Percentiles rank a stretch among this genome's conserved stretches.
These are phyloP conservation scores for Pigoraptor vietnamica DNA, from an alignment of 78 protist species.

Conservation along the genomic window DNA sequence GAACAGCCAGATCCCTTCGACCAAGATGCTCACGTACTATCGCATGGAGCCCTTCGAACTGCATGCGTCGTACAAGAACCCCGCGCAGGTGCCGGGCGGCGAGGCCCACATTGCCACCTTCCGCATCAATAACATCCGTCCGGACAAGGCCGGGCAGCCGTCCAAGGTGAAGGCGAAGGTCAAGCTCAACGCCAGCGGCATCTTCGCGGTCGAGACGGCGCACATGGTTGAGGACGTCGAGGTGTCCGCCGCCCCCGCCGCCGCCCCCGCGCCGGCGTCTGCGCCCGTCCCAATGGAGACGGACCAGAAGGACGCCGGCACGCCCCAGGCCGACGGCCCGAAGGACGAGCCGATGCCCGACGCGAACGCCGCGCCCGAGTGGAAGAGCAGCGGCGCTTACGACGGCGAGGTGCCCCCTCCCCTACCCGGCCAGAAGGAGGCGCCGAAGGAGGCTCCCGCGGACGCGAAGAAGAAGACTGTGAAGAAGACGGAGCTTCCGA, in stretches of 20 bases:
- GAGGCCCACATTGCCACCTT: not conserved
- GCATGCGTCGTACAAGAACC: conserved; percentile 36
- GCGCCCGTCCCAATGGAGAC: not conserved
- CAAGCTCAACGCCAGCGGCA: conserved; percentile 62
- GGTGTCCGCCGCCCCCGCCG: not conserved
- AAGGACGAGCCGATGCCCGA: conserved; percentile 24
- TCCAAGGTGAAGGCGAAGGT: conserved; percentile 67
- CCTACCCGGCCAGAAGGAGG: conserved; percentile 35
- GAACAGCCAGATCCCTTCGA: conserved; percentile 16
- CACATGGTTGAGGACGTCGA: conserved; percentile 46
- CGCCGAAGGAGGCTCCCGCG: conserved; percentile 46
- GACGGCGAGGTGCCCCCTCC: conserved; percentile 29
- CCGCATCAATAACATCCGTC: not conserved
- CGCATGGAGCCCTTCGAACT: conserved; percentile 41
- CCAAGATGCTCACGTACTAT: conserved; percentile 55
- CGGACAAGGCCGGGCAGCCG: not conserved
- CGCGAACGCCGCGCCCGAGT: conserved; percentile 25
- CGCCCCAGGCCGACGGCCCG: not conserved
- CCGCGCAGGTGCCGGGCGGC: conserved; percentile 18
- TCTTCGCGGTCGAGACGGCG: conserved; percentile 64
- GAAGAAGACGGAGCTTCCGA: not conserved
- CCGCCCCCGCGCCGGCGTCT: not conserved
- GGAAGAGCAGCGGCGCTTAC: not conserved
- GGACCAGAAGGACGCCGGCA: not conserved
- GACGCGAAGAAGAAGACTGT: conserved; percentile 34